Evolutionary conservation across 2,329 filamentous ascomycete species (phyloP).

Genomic region (Botrytis medusae): DNA sequence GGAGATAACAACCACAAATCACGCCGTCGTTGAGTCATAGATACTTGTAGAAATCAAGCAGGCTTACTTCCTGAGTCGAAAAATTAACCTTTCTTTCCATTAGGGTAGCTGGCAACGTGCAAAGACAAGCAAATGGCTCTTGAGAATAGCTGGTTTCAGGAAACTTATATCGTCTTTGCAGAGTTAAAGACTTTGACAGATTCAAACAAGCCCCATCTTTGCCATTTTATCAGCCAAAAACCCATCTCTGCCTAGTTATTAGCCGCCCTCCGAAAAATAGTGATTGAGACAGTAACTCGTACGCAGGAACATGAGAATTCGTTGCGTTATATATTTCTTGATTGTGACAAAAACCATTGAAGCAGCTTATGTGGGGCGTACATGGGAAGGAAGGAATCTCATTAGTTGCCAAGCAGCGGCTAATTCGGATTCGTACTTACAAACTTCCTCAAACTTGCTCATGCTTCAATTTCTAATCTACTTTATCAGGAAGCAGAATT

Average conservation of each 20-base stretch:
- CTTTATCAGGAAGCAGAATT: background rate
- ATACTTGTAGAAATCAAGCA: too few relatives aligned
- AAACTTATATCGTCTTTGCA: background rate
- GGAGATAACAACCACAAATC: rapidly evolving
- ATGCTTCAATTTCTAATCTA: background rate
- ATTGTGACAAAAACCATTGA: rapidly evolving
- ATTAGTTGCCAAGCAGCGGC: background rate
- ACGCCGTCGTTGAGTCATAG: background rate
- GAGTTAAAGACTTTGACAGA: background rate
- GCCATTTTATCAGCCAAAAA: background rate
- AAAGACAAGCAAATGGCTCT: background rate
- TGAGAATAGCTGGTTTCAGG: background rate
- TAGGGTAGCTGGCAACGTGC: background rate
- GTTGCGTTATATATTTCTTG: rapidly evolving
- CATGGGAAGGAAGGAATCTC: background rate
- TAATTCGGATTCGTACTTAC: background rate
- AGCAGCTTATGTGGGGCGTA: background rate
- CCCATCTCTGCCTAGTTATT: background rate
- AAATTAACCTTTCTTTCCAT: rapidly evolving
- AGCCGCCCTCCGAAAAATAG: background rate
- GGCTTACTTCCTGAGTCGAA: background rate
- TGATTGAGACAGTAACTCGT: background rate
- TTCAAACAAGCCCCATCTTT: background rate
- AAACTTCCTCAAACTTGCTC: background rate
- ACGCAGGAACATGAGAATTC: rapidly evolving